Conservation (phyloP, 2,329 filamentous ascomycete species). For the Achaetomium macrosporum region DNA sequence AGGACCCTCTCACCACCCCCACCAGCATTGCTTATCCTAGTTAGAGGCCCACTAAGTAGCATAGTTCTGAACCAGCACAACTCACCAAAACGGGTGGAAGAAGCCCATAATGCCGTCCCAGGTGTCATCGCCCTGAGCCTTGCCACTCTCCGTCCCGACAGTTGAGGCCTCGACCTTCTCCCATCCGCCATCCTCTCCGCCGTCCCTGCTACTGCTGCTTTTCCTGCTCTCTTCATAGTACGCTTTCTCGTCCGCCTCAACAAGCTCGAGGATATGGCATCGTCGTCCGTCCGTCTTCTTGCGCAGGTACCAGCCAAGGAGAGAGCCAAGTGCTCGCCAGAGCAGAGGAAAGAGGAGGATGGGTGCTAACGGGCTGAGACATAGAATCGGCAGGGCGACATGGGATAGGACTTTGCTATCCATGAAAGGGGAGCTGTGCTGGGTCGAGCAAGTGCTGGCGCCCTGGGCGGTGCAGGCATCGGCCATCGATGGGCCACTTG, state of each 20-base stretch:
- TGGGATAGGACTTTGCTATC: constrained; percentile 9
- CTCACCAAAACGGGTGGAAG: constrained; percentile 94
- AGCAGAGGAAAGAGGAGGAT: constrained; percentile 31
- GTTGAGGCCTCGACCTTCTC: constrained; percentile 56
- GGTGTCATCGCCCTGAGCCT: constrained; percentile 44
- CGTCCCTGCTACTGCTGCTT: constrained; percentile 9
- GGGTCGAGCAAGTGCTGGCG: neutral
- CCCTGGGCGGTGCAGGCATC: constrained; percentile 1
- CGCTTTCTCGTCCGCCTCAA: constrained; percentile 41
- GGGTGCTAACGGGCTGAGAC: constrained; percentile 6
- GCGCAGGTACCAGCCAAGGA: constrained; percentile 55
- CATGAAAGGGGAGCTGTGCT: constrained; percentile 1
- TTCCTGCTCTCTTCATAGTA: constrained; percentile 34
- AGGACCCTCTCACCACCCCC: constrained; percentile 93
- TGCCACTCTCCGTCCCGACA: constrained; percentile 32
- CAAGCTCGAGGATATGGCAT: constrained; percentile 49
- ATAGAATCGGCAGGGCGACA: constrained; percentile 2
- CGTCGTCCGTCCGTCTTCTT: constrained; percentile 59
- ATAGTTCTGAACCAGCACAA: constrained; percentile 8
- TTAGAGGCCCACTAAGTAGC: neutral
- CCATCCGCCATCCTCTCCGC: constrained; percentile 59
- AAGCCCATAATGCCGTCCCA: constrained; percentile 90
- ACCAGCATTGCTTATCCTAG: constrained; percentile 71
- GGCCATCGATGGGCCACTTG: neutral
- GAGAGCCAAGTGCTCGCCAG: constrained; percentile 35